phyloP scores from a whole-genome alignment of 1,139 yeast species.

The Geotrichum cucujoidarum region DNA sequence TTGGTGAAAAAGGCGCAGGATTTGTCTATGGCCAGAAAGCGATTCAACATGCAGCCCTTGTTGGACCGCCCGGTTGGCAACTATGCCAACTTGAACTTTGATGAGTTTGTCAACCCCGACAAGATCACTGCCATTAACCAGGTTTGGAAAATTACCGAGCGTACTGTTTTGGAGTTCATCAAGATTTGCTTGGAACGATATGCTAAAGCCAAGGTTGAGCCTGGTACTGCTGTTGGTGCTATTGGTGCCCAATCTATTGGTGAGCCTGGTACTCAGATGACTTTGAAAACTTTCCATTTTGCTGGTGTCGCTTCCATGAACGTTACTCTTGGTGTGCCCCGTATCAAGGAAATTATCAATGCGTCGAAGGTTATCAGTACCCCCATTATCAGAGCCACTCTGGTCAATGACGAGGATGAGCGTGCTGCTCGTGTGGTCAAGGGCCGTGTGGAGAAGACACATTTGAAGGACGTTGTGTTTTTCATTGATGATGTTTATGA shows the following conservation, averaged over 20 bases:
- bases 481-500: constrained; percentile 92
- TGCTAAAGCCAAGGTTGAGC: constrained; percentile 88
- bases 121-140: constrained; percentile 59
- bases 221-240: constrained; percentile 99
- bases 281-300: constrained; percentile 96
- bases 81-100: constrained; percentile 44
- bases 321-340: constrained; percentile 97
- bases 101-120: constrained; percentile 37
- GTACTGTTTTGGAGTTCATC: constrained; percentile 62
- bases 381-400: constrained; percentile 90
- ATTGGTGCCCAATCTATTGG: constrained; percentile 99
- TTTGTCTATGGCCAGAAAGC: constrained; percentile 54
- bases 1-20: constrained; percentile 51
- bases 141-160: constrained; percentile 62
- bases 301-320: constrained; percentile 99
- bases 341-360: constrained; percentile 96
- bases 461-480: constrained; percentile 77
- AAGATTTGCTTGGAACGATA: constrained; percentile 77
- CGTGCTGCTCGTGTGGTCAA: constrained; percentile 98
- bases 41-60: constrained; percentile 46
- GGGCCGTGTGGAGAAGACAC: constrained; percentile 93
- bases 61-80: constrained; percentile 44
- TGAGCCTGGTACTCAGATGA: constrained; percentile 99
- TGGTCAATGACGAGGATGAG: constrained; percentile 91
- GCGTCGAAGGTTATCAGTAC: constrained; percentile 94